These are phyloP conservation scores for Tetrahymena elliotti DNA, from an alignment of 73 alveolate genomes.

Conservation along the genomic window DNA sequence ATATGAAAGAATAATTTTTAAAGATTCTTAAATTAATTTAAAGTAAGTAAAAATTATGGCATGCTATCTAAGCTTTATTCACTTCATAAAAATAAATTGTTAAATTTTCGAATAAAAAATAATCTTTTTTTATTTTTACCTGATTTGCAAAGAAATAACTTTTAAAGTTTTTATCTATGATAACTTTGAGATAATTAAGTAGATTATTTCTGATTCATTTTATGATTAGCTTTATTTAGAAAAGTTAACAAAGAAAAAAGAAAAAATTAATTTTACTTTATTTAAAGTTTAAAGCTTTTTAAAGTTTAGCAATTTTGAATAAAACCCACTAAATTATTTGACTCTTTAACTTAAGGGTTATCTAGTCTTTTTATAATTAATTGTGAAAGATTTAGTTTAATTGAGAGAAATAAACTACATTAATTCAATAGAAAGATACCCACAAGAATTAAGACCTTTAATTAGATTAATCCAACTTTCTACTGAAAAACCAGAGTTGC, in stretches of 20 bases:
- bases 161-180: background rate
- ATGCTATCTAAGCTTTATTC: background rate
- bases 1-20: background rate
- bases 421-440: background rate
- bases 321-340: background rate
- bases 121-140: background rate
- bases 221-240: background rate
- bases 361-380: too few species aligned
- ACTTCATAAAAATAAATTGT: background rate
- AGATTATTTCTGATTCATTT: background rate
- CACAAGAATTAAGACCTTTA: background rate
- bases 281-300: background rate
- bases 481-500: background rate
- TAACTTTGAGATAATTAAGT: background rate
- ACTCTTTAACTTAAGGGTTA: background rate
- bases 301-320: background rate
- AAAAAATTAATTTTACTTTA: background rate
- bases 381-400: too few species aligned
- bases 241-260: too few species aligned
- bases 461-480: background rate
- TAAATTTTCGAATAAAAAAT: too few species aligned
- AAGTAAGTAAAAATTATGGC: background rate
- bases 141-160: background rate
- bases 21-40: background rate
- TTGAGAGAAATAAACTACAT: too few species aligned